Evolutionary conservation across 2,329 filamentous ascomycete species (phyloP), one percentile per base, ranked within the genome.

Genomic region (Hymenoscyphus scutula): DNA sequence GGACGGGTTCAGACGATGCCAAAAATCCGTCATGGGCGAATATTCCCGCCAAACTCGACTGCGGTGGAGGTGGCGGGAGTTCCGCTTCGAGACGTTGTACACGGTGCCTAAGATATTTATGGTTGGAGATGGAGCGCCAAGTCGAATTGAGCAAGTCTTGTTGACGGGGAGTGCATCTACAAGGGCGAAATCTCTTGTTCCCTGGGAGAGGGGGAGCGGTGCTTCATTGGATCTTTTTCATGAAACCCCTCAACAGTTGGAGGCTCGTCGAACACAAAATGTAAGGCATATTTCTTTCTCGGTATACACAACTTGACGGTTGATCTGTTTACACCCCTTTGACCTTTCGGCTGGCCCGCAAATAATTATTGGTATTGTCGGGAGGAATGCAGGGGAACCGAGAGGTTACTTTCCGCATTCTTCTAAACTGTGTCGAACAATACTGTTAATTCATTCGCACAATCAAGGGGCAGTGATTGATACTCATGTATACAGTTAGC

Each of bases 1-100:
- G 10, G 73, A 74, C 66, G 73, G 73, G 17, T 74, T 71, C 53
- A 67, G 73, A 55, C 63, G 70, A 63, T 75, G 73, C 53, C 70
- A 72, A 29, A 60, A 63, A 37, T 74, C 71, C 3, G 71, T 74
- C 0, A 73, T 75, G 64, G 73, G 72, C 7, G 56, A 65, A 1
- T 75, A 69, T 68, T 67, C 66, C 4, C 58, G 51, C 15, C 64
- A 64, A 32, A 73, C 71, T 2, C 64, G 65, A 8, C 41, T 64
- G 29, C 53, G 61, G 10, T 74, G 67, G 68, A 66, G 69, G 17
- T 73, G 71, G 71, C 55, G 66, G 13, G 66, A 75, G 45, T 72
- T 75, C 53, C 67, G 73, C 2, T 74, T 74, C 57, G 73, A 75
- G 59, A 73, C 70, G 2, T 34, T 67, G 13, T 75, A 72, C 57